phyloP scores from a whole-genome alignment of 2,329 filamentous ascomycete species.

The Ophiostoma pallidulum region DNA sequence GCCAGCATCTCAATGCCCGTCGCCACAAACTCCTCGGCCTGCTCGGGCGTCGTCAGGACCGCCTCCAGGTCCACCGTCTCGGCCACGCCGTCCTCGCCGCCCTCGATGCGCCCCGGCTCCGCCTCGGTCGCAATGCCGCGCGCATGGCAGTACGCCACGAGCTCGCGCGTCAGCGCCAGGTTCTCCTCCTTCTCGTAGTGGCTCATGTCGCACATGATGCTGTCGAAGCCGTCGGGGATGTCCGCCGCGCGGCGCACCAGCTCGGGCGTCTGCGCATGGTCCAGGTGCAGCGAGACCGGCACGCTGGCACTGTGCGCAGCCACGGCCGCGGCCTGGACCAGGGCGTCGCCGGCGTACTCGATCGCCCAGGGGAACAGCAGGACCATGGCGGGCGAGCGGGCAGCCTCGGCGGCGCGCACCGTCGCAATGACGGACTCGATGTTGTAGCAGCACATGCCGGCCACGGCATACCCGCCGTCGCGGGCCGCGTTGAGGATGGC shows the following conservation, averaged over 20 bases:
- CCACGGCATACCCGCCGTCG: conserved; percentile 47
- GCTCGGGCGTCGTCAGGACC: conserved; percentile 54
- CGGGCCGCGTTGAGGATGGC: conserved; percentile 48
- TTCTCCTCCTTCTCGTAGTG: conserved; percentile 63
- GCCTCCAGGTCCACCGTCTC: conserved; percentile 43
- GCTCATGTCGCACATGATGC: conserved; percentile 66
- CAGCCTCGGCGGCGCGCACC: conserved; percentile 58
- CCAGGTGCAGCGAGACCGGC: conserved; percentile 54
- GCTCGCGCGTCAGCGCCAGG: conserved; percentile 48
- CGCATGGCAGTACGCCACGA: conserved; percentile 54
- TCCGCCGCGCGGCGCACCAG: conserved; percentile 52
- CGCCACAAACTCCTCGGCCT: conserved; percentile 59
- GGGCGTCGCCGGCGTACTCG: conserved; percentile 49
- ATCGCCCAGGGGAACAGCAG: conserved; percentile 68
- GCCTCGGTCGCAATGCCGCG: conserved; percentile 58
- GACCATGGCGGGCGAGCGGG: conserved; percentile 58
- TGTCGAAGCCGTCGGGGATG: conserved; percentile 52
- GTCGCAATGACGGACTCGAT: conserved; percentile 42
- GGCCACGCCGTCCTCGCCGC: conserved; percentile 61
- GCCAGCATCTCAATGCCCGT: conserved; percentile 67
- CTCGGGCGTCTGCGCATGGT: conserved; percentile 56
- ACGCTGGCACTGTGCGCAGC: conserved; percentile 48
- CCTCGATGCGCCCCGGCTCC: conserved; percentile 49
- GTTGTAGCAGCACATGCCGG: conserved; percentile 43
- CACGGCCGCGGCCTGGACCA: conserved; percentile 46